phyloP scores from a whole-genome alignment of 768 basidiomycete species.

The Leccinum boreale region DNA sequence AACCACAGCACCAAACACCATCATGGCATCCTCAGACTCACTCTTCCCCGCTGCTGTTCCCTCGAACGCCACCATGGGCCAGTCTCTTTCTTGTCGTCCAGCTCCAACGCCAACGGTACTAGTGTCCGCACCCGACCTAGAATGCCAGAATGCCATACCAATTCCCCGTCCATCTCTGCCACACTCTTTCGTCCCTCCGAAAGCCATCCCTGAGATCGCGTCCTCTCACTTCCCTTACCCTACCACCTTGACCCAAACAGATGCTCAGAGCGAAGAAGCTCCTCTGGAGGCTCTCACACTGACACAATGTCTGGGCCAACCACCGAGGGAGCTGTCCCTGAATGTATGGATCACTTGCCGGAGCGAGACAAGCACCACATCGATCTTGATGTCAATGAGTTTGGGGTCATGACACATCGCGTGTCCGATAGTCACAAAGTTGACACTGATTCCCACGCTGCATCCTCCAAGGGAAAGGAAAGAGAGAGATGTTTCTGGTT shows the following conservation, averaged over 20 bases:
- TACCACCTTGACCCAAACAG: constrained; percentile 22
- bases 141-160: neutral
- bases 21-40: too few relatives aligned
- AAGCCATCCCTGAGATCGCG: constrained; percentile 20
- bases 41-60: too few relatives aligned
- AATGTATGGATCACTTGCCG: constrained; percentile 10
- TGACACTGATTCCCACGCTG: constrained; percentile 21
- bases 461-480: constrained; percentile 36
- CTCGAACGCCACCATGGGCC: constrained; percentile 24
- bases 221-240: constrained; percentile 9
- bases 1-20: too few relatives aligned
- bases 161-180: constrained; percentile 23
- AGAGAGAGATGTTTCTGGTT: constrained; percentile 41
- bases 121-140: constrained; percentile 9
- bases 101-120: constrained; percentile 2
- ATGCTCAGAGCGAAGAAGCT: constrained; percentile 27
- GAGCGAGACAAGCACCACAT: constrained; percentile 27
- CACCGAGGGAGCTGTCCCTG: constrained; percentile 12
- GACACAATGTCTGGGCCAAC: constrained; percentile 13
- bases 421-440: constrained; percentile 25
- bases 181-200: constrained; percentile 32
- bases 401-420: constrained; percentile 24
- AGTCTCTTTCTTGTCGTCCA: constrained; percentile 28
- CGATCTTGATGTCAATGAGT: constrained; percentile 29
- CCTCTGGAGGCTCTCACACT: constrained; percentile 23